Evolutionary conservation across 305 asterid genomes (phyloP).

Genomic region (Fraxinus nigra): DNA sequence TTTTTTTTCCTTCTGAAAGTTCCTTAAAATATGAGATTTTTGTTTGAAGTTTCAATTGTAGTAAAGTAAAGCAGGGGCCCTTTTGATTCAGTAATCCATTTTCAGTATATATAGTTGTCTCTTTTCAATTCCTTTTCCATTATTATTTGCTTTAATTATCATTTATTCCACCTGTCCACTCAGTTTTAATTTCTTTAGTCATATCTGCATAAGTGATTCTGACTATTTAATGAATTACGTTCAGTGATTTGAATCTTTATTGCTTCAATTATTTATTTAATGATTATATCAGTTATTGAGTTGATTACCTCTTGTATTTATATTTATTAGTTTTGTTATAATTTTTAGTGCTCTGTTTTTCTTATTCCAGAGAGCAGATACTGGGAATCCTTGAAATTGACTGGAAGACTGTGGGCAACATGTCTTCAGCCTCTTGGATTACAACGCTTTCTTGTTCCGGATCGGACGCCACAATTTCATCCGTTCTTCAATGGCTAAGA

Average conservation of each 20-base stretch:
- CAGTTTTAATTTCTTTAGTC: neutral
- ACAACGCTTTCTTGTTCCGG: slow-evolving; percentile 65
- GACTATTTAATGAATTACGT: neutral
- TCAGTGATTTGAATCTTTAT: neutral
- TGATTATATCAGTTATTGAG: neutral
- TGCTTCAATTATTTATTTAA: neutral
- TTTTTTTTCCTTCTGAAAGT: neutral
- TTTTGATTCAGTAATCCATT: neutral
- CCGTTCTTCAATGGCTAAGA: slow-evolving; percentile 46
- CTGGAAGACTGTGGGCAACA: slow-evolving; percentile 1
- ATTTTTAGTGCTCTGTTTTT: neutral
- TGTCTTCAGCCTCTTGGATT: slow-evolving; percentile 57
- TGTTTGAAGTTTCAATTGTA: neutral
- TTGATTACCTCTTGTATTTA: neutral
- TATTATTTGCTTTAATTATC: neutral
- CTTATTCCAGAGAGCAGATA: slow-evolving; percentile 10
- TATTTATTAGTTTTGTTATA: neutral
- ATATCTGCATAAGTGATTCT: neutral
- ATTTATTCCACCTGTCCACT: neutral
- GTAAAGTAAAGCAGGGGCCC: neutral
- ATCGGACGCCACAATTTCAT: slow-evolving; percentile 25
- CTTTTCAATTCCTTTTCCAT: neutral
- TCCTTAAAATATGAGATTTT: neutral
- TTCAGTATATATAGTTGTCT: neutral
- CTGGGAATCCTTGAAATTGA: slow-evolving; percentile 21